phyloP scores from a whole-genome alignment of 2,329 filamentous ascomycete genomes.

The Trichophyton simii region DNA sequence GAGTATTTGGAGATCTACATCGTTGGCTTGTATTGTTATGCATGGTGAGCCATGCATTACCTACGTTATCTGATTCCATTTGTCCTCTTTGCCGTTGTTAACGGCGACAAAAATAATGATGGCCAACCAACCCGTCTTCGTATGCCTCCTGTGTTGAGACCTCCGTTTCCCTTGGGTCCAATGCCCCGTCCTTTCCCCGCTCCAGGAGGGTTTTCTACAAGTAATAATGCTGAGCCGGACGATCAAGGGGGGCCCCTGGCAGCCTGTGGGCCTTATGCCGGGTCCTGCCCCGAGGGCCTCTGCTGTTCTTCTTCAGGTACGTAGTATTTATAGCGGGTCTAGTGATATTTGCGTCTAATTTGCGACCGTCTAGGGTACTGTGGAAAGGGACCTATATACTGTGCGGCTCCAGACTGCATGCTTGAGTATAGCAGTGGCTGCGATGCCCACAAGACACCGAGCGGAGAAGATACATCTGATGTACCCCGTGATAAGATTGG shows the following conservation, averaged over 20 bases:
- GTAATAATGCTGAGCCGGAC: not conserved
- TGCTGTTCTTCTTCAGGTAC: conserved; percentile 31
- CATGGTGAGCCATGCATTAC: not conserved
- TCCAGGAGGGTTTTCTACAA: conserved; percentile 8
- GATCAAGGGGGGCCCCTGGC: not conserved
- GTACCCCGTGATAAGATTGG: conserved; percentile 27
- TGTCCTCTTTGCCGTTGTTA: not conserved
- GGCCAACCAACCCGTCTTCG: not conserved
- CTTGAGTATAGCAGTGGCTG: conserved; percentile 28
- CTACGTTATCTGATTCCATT: not conserved
- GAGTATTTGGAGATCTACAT: not conserved
- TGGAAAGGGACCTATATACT: conserved; percentile 26
- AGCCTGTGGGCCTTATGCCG: conserved; percentile 24
- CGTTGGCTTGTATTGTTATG: not conserved
- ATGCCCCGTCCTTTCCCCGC: conserved; percentile 7
- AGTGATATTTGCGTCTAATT: not conserved
- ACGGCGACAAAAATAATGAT: not conserved
- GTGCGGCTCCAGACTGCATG: conserved; percentile 30
- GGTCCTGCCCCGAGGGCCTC: conserved; percentile 23
- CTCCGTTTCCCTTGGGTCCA: conserved; percentile 7
- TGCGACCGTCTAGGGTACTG: conserved; percentile 24
- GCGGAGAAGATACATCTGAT: conserved; percentile 24
- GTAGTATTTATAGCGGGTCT: conserved; percentile 6
- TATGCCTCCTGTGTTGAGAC: not conserved
- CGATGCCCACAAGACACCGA: conserved; percentile 25